Evolutionary conservation across 106 monocot species (phyloP), one percentile per base, ranked within the genome.

Genomic region (Posidonia australis): DNA sequence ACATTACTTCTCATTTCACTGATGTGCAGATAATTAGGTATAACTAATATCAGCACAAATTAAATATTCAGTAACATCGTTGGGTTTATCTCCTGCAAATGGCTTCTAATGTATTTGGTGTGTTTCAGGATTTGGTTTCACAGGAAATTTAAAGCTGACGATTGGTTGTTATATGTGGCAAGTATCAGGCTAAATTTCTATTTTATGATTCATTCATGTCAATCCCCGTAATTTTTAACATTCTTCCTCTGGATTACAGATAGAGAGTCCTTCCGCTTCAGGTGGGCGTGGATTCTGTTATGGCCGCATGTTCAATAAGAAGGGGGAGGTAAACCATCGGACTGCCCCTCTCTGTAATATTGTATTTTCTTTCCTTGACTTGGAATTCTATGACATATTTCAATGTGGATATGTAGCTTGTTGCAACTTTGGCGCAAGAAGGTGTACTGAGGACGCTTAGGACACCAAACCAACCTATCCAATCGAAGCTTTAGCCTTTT

Each of bases 91-190:
- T 47, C 20, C 18, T 46, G 3, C 25, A 68, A 68, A 53, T 56
- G 5, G 7, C 3, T 22, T 20, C 24, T 54, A 10, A 54, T 54
- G 21, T 24, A 19, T 49, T 60, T 61, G 17, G 52, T 2, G 66
- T 22, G 42, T 76, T 66, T 58, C 69, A 93, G 93, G 67, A 89
- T 93, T 23, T 93, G 93, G 89, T 93, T 93, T 75, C 93, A 93
- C 71, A 83, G 80, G 62, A 72, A 77, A 26, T 64, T 81, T 44
- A 89, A 77, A 79, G 89, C 93, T 58, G 89, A 93, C 68, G 93
- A 93, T 21, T 93, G 93, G 93, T 57, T 89, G 49, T 43, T 93
- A 48, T 93, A 77, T 70, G 80, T 63, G 61, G 93, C 75, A 79
- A 77, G 77, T 75, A 36, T 58, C 51, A 0, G 1, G 9, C 6